Evolutionary conservation across 495 filamentous ascomycete genomes (phyloP), one percentile per base, ranked within the genome.

Genomic region (Aspergillus baeticus): DNA sequence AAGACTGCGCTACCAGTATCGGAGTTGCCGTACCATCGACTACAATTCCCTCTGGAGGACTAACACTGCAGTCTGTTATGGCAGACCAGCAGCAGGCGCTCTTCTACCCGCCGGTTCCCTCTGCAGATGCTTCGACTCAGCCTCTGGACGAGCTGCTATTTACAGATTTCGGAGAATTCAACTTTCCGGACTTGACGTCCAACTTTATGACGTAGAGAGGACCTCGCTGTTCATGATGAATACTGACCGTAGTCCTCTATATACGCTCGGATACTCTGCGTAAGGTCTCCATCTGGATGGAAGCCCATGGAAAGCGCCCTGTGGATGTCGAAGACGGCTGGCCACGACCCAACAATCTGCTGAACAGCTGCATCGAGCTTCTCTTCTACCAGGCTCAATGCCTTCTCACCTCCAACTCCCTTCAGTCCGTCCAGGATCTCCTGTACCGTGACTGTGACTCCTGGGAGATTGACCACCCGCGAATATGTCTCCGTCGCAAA

Each of bases 1-100:
- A 50, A 17, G 63, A 66, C 43, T 66, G 66, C 42, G 55, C 60
- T 18, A 51, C 51, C n/a, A 59, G 57, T 13, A 42, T 66, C 3
- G 52, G 52, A 11, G 43, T 46, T n/a, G 11, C 52, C 2, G 43
- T 46, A 2, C 52, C 43, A 11, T 46, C 20, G 10, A 20, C 33
- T 13, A 11, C 48, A 5, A 11, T 41, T 1, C 21, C 35, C 5
- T 5, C 6, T 39, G 21, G 34, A 22, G 35, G 18, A 1, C 26
- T 39, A 1, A 5, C 29, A 0, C 1, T 41, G 20, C 48, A 26
- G 1, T 22, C 48, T 2, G 22, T 48, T 14, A 13, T 48, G 4
- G 4, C 45, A n/a, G 48, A 29, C 47, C 35, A 35, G 33, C 47
- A 51, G 5, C 6, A 46, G 22, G 1, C 34, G 10, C 7, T 38